These are phyloP conservation scores for Diaporthe ilicicola DNA, from an alignment of 2,329 filamentous ascomycete genomes.

Conservation along the genomic window DNA sequence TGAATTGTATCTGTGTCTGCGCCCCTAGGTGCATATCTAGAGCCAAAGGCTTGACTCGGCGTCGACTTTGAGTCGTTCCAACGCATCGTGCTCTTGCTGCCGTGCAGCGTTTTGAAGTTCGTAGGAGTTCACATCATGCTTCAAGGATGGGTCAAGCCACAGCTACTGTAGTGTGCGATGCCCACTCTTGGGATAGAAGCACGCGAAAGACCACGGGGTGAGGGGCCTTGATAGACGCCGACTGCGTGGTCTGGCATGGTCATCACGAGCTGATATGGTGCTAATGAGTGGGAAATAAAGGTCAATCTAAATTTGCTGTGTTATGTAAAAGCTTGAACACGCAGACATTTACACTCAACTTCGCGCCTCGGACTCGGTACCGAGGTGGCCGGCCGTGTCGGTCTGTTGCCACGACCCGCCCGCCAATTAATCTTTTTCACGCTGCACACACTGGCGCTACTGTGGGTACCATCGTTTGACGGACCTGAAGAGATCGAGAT, in stretches of 20 bases:
- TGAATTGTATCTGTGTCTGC: slow-evolving; percentile 5
- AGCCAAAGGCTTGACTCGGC: slow-evolving; percentile 10
- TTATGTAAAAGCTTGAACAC: neutral
- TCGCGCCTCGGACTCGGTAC: slow-evolving; percentile 19
- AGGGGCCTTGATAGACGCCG: neutral
- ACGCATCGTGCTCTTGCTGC: neutral
- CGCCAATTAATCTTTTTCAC: slow-evolving; percentile 14
- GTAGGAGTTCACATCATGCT: neutral
- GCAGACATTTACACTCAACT: neutral
- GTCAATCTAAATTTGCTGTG: neutral
- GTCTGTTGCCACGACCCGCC: neutral
- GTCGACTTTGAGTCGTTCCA: neutral
- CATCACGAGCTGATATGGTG: neutral
- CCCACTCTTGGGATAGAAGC: neutral
- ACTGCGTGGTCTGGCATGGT: neutral
- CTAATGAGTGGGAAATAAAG: neutral
- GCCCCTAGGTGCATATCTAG: slow-evolving; percentile 13
- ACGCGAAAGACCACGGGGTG: neutral
- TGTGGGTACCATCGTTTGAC: neutral
- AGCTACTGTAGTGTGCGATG: neutral
- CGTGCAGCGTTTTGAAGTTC: neutral
- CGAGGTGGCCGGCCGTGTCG: slow-evolving; percentile 18
- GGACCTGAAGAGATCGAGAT: neutral
- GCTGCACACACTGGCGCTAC: slow-evolving; percentile 4
- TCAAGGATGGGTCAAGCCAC: neutral